Percentiles rank a stretch among this genome's conserved stretches.
Evolutionary conservation across 2,329 filamentous ascomycete genomes (phyloP).

Genomic region (Parafenestella ontariensis): DNA sequence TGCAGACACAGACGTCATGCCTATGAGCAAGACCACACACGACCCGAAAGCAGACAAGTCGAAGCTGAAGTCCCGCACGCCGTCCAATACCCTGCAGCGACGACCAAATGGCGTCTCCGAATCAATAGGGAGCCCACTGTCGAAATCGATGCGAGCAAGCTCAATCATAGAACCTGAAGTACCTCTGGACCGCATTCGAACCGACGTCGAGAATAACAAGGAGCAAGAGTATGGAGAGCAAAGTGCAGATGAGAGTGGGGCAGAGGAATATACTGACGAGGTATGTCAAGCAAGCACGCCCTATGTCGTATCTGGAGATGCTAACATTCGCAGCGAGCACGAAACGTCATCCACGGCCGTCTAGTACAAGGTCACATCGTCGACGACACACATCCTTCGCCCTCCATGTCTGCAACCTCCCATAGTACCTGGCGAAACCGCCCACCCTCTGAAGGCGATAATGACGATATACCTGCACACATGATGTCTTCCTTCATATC

Average conservation of each 20-base stretch:
- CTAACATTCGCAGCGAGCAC: conserved; percentile 63
- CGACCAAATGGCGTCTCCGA: conserved; percentile 38
- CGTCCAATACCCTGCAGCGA: conserved; percentile 39
- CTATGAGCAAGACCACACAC: conserved; percentile 31
- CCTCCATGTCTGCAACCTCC: conserved; percentile 69
- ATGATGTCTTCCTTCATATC: conserved; percentile 87
- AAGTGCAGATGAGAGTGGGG: conserved; percentile 30
- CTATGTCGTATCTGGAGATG: neutral
- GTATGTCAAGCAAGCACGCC: conserved; percentile 22
- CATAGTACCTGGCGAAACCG: conserved; percentile 59
- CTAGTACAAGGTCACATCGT: conserved; percentile 95
- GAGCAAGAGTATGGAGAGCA: conserved; percentile 22
- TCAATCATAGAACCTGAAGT: conserved; percentile 44
- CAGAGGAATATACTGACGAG: conserved; percentile 71
- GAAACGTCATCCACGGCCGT: conserved; percentile 89
- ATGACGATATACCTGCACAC: conserved; percentile 69
- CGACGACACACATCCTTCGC: conserved; percentile 88
- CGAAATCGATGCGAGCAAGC: conserved; percentile 45
- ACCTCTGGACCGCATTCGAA: conserved; percentile 33
- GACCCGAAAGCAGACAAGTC: conserved; percentile 42
- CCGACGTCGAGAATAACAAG: conserved; percentile 23
- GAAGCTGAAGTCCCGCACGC: conserved; percentile 26
- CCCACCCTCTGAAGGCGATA: conserved; percentile 56
- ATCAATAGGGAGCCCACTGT: conserved; percentile 39
- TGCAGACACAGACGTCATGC: conserved; percentile 44